A percentile compares a stretch with the other conserved stretches of the same genome.
Conservation (phyloP, 306 rosid species). For the Lathyrus sativus region DNA sequence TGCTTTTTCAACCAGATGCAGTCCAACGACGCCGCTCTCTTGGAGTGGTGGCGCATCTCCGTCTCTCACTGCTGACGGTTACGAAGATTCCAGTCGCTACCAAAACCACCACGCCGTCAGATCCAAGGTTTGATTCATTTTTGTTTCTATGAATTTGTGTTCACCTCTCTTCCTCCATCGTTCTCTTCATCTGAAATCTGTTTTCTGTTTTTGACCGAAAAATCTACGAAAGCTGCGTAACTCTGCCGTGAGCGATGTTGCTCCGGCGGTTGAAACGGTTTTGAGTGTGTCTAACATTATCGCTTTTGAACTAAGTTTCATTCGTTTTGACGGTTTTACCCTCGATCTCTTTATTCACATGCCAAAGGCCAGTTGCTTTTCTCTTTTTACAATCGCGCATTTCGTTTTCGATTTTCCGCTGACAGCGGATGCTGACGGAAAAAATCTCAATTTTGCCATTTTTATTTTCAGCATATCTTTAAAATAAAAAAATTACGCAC, state of each 20-base stretch:
- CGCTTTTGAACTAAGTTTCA: constrained; percentile 32
- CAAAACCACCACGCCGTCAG: constrained; percentile 50
- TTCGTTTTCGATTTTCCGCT: constrained; percentile 43
- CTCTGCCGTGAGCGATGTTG: constrained; percentile 9
- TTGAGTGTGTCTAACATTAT: constrained; percentile 39
- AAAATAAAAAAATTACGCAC: not conserved
- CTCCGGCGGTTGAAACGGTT: constrained; percentile 33
- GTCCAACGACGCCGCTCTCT: constrained; percentile 93
- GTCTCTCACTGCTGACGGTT: constrained; percentile 70
- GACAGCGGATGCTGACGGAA: constrained; percentile 38
- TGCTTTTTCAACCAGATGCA: constrained; percentile 68
- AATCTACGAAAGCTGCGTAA: not conserved
- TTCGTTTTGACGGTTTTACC: constrained; percentile 43
- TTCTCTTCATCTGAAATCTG: constrained; percentile 38
- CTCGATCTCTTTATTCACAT: constrained; percentile 10
- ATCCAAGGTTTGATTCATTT: constrained; percentile 68
- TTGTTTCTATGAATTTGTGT: not conserved
- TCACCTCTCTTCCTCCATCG: not conserved
- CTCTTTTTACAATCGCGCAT: constrained; percentile 30
- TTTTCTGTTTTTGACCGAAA: constrained; percentile 28
- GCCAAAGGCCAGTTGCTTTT: constrained; percentile 12
- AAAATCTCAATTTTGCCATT: constrained; percentile 31
- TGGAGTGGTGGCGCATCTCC: constrained; percentile 91
- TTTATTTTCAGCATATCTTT: not conserved
- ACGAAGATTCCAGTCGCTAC: constrained; percentile 60